A percentile compares a stretch with the other conserved stretches of the same genome.
These are phyloP conservation scores for Heliosperma pusillum DNA, from an alignment of 148 eudicot genomes.

Conservation along the genomic window DNA sequence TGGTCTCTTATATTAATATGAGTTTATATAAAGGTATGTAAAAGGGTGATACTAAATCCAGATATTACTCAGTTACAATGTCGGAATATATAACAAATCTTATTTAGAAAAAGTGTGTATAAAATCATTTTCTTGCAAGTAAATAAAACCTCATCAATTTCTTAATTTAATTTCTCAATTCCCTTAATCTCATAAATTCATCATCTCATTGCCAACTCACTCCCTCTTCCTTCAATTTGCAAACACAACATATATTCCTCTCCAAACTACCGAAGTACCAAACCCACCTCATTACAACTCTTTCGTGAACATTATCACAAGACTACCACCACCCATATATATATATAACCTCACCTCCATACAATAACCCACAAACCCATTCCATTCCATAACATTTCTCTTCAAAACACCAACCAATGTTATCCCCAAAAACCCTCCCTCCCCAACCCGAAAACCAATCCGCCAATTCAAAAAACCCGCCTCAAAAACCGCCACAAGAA, in stretches of 20 bases:
- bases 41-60: too few species aligned
- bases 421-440: slow-evolving; percentile 39
- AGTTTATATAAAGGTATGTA: too few species aligned
- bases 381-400: too few species aligned
- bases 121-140: too few species aligned
- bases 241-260: neutral
- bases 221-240: neutral
- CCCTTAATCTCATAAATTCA: too few species aligned
- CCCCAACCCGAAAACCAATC: slow-evolving; percentile 31
- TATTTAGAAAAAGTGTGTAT: too few species aligned
- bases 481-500: slow-evolving; percentile 32
- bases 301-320: slow-evolving; percentile 7
- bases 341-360: neutral
- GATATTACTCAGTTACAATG: too few species aligned
- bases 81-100: too few species aligned
- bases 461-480: slow-evolving; percentile 5
- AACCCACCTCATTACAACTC: neutral
- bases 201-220: neutral
- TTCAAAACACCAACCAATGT: slow-evolving; percentile 11
- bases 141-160: too few species aligned
- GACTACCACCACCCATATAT: slow-evolving; percentile 9
- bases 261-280: neutral
- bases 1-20: too few species aligned
- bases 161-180: too few species aligned
- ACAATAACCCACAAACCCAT: neutral